phyloP scores from a whole-genome alignment of 2,329 filamentous ascomycete genomes.

The Amauroascus verrucosus region DNA sequence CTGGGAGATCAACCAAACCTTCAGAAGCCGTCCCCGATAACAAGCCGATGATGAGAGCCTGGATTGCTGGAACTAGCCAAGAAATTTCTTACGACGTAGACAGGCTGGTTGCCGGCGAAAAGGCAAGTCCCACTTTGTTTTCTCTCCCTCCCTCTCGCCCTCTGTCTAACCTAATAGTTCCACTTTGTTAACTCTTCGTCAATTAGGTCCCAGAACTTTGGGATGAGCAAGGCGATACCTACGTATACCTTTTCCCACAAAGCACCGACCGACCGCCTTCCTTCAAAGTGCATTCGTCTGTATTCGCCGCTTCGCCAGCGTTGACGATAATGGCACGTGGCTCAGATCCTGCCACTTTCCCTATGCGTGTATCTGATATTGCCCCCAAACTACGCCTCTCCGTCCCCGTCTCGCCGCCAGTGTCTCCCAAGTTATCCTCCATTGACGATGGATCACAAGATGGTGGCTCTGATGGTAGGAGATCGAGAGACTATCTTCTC shows the following conservation, averaged over 20 bases:
- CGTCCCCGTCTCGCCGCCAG: slow-evolving; percentile 24
- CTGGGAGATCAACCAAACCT: slow-evolving; percentile 29
- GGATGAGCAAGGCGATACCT: slow-evolving; percentile 53
- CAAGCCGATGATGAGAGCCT: slow-evolving; percentile 38
- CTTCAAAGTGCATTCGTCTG: slow-evolving; percentile 51
- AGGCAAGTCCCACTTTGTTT: slow-evolving; percentile 30
- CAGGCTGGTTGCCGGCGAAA: slow-evolving; percentile 42
- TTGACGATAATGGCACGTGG: slow-evolving; percentile 49
- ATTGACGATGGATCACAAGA: slow-evolving; percentile 26
- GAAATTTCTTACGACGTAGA: slow-evolving; percentile 47
- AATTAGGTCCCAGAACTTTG: slow-evolving; percentile 43
- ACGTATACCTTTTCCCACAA: slow-evolving; percentile 52
- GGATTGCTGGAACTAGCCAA: slow-evolving; percentile 50
- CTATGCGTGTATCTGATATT: slow-evolving; percentile 20
- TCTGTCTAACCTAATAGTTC: background rate
- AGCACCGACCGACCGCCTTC: slow-evolving; percentile 48
- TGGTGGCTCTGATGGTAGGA: slow-evolving; percentile 37
- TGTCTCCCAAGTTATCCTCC: slow-evolving; percentile 22
- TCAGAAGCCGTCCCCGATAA: slow-evolving; percentile 25
- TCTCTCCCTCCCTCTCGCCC: too few relatives aligned
- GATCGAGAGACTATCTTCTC: slow-evolving; percentile 39
- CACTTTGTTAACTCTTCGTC: background rate
- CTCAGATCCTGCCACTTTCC: slow-evolving; percentile 34
- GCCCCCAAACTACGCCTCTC: slow-evolving; percentile 25
- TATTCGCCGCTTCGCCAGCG: slow-evolving; percentile 47